Conservation (phyloP, 345 rosid genomes). For the Melaleuca alternifolia region DNA sequence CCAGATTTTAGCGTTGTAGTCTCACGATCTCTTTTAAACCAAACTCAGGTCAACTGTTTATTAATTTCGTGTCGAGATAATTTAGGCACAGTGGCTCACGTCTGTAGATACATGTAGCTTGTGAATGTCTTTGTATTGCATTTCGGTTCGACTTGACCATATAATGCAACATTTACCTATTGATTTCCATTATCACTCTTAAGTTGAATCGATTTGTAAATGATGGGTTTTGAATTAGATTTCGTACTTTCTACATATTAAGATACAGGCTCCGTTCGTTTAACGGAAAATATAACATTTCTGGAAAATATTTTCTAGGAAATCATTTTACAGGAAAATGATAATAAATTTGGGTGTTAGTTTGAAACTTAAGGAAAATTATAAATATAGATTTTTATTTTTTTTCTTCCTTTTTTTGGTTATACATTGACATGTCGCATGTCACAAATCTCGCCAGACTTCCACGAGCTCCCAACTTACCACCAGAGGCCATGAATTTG, state of each 20-base stretch:
- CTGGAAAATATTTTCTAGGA: too few relatives aligned
- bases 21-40: not conserved
- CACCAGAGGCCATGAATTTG: too few relatives aligned
- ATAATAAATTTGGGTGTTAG: too few relatives aligned
- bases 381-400: too few relatives aligned
- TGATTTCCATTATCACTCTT: not conserved
- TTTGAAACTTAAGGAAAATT: too few relatives aligned
- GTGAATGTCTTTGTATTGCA: not conserved
- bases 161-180: not conserved
- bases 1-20: not conserved
- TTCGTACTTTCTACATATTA: not conserved
- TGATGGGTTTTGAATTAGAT: not conserved
- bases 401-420: too few relatives aligned
- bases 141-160: not conserved
- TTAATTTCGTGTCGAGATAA: not conserved
- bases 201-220: not conserved
- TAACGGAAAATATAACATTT: too few relatives aligned
- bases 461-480: too few relatives aligned
- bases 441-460: too few relatives aligned
- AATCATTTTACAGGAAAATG: too few relatives aligned
- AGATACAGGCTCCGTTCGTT: too few relatives aligned
- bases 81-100: not conserved
- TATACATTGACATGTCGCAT: too few relatives aligned
- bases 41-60: not conserved
- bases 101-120: not conserved